A percentile compares a stretch with the other conserved stretches of the same genome.
Evolutionary conservation across 164 flowering plant species (phyloP).

Genomic region (Nymphaea colorata): DNA sequence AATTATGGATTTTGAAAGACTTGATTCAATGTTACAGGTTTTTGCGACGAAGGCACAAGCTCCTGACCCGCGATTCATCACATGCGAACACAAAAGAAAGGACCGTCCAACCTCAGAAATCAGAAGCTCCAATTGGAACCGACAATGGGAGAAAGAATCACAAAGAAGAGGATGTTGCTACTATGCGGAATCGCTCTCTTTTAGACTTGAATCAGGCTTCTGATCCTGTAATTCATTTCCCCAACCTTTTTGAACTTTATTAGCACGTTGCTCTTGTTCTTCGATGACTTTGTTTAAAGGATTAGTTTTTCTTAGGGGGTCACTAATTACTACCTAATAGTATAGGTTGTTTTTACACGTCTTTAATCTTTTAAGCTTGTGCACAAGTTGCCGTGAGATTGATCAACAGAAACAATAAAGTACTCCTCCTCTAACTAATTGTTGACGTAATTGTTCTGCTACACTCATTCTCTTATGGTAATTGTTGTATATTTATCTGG

Average conservation of each 20-base stretch:
- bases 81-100: conserved; percentile 7
- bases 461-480: no score
- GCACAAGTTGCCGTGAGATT: no score
- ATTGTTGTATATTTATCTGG: no score
- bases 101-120: conserved; percentile 8
- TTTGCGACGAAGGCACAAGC: conserved; percentile 37
- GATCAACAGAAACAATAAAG: no score
- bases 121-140: background rate
- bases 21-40: conserved; percentile 26
- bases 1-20: background rate
- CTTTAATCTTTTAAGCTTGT: no score
- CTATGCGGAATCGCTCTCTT: conserved; percentile 10
- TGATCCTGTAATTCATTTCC: background rate
- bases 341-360: no score
- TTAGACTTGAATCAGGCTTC: conserved; percentile 73
- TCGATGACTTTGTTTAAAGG: background rate
- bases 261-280: background rate
- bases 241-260: background rate
- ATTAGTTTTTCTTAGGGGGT: no score
- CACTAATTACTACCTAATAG: no score
- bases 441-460: no score
- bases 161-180: conserved; percentile 9
- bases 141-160: background rate
- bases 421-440: no score
- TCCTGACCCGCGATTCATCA: conserved; percentile 20